Conservation (phyloP, 805 yeast species). For the Monosporozyma solicola region DNA sequence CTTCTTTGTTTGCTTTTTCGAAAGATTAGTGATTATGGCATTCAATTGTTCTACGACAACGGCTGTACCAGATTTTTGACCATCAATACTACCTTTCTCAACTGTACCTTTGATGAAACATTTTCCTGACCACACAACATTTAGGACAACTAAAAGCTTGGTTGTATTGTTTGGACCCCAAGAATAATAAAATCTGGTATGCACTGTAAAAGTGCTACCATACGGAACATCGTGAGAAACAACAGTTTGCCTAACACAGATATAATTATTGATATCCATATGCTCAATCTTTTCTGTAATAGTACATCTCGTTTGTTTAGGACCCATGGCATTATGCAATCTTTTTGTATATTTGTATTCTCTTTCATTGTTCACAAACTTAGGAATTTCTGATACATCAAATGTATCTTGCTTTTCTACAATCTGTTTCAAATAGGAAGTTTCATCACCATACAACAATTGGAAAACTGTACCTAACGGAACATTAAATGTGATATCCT, state of each 20-base stretch:
- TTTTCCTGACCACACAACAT: conserved; percentile 62
- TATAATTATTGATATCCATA: conserved; percentile 36
- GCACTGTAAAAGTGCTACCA: conserved; percentile 58
- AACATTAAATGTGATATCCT: conserved; percentile 44
- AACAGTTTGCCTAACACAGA: conserved; percentile 43
- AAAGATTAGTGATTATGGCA: conserved; percentile 17
- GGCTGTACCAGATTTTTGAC: conserved; percentile 53
- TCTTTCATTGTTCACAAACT: conserved; percentile 36
- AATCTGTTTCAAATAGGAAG: conserved; percentile 38
- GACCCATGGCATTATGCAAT: conserved; percentile 55
- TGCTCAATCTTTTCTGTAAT: conserved; percentile 49
- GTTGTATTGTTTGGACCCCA: conserved; percentile 63
- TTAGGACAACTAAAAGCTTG: conserved; percentile 45
- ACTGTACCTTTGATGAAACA: conserved; percentile 70
- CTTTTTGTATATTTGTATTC: conserved; percentile 51
- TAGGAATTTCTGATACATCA: conserved; percentile 45
- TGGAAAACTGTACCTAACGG: conserved; percentile 60
- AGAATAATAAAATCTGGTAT: conserved; percentile 48
- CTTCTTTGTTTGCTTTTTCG: conserved; percentile 4
- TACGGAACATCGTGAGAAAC: conserved; percentile 70
- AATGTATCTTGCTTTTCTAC: conserved; percentile 52
- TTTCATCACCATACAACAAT: conserved; percentile 56
- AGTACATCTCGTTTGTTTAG: conserved; percentile 59
- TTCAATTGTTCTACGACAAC: conserved; percentile 37
- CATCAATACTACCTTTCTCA: conserved; percentile 67